Conservation (phyloP, 2,329 filamentous ascomycete species). For the Hypoxylon sp. region DNA sequence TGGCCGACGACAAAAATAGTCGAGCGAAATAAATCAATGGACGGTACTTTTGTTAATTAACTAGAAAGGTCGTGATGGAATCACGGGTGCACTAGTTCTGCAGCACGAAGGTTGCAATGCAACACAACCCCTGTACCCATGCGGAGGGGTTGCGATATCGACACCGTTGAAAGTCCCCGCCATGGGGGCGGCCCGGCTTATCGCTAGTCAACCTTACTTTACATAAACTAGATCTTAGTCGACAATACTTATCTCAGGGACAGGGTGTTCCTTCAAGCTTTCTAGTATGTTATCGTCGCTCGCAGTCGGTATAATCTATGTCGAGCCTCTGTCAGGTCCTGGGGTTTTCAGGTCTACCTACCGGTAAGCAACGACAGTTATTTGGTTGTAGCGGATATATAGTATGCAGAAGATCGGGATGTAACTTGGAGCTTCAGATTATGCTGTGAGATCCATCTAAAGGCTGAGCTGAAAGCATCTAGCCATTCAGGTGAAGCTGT, state of each 20-base stretch:
- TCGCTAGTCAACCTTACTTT: slow-evolving; percentile 6
- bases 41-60: slow-evolving; percentile 26
- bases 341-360: not conserved
- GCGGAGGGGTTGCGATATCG: slow-evolving; percentile 28
- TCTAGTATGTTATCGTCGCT: not conserved
- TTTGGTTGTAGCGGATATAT: not conserved
- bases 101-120: slow-evolving; percentile 36
- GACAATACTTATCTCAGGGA: slow-evolving; percentile 8
- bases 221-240: slow-evolving; percentile 8
- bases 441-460: slow-evolving; percentile 4
- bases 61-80: slow-evolving; percentile 20
- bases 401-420: slow-evolving; percentile 10
- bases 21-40: slow-evolving; percentile 20
- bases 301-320: not conserved
- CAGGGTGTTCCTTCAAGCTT: not conserved
- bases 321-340: not conserved
- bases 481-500: slow-evolving; percentile 4
- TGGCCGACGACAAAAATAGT: slow-evolving; percentile 42
- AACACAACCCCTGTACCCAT: slow-evolving; percentile 24
- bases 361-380: no score
- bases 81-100: slow-evolving; percentile 38
- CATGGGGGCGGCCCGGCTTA: slow-evolving; percentile 12
- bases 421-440: slow-evolving; percentile 3
- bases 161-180: slow-evolving; percentile 5
- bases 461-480: slow-evolving; percentile 10